phyloP scores from a whole-genome alignment of 805 yeast genomes.

The Zygoascus flipseniorum region DNA sequence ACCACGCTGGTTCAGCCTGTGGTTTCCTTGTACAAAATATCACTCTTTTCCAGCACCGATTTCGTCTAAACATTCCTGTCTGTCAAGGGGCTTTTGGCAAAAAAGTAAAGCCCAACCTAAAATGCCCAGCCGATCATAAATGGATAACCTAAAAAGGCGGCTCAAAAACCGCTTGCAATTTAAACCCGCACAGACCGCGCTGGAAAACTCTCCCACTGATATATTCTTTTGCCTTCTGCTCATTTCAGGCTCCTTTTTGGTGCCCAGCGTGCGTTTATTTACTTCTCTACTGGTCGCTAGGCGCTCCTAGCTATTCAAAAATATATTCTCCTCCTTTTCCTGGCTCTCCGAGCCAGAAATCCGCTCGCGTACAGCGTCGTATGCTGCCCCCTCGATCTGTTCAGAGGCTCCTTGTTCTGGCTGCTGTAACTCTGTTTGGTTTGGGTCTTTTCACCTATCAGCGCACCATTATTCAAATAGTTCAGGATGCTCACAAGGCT shows the following conservation, averaged over 20 bases:
- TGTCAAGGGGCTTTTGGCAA: too few relatives aligned
- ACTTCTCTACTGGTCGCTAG: background rate
- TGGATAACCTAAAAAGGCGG: background rate
- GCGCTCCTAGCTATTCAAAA: background rate
- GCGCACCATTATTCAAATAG: background rate
- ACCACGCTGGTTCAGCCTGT: too few relatives aligned
- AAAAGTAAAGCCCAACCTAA: background rate
- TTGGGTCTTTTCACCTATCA: background rate
- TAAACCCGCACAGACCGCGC: background rate
- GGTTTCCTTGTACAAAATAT: too few relatives aligned
- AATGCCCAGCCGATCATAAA: background rate
- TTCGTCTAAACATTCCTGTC: too few relatives aligned
- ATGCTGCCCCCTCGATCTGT: background rate
- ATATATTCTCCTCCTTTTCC: background rate
- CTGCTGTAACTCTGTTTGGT: background rate
- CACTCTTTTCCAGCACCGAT: too few relatives aligned
- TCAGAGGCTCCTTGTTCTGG: background rate
- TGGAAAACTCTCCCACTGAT: background rate
- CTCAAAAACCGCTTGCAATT: background rate
- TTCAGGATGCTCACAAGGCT: background rate
- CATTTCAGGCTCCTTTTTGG: too few relatives aligned
- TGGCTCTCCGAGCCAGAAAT: background rate
- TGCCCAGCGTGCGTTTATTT: background rate
- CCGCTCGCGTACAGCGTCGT: background rate
- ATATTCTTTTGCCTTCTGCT: background rate